A percentile compares a stretch with the other conserved stretches of the same genome.
These are phyloP conservation scores for Fusarium penzigii DNA, from an alignment of 2,329 filamentous ascomycete species.

Conservation along the genomic window DNA sequence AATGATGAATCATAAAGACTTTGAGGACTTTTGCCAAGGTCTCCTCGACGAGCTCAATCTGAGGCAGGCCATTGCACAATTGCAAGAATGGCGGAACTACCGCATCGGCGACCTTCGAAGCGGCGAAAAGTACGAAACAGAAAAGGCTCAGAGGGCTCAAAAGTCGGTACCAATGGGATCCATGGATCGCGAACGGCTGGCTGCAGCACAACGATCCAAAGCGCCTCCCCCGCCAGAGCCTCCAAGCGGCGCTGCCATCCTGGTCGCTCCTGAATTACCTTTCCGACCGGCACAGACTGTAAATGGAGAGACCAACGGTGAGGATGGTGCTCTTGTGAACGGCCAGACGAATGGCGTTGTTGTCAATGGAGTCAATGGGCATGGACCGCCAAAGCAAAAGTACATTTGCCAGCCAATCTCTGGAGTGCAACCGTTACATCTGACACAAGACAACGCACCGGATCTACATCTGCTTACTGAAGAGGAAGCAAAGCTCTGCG, in stretches of 20 bases:
- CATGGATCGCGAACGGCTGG: conserved; percentile 79
- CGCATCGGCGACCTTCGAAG: conserved; percentile 81
- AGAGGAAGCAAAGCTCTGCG: conserved; percentile 85
- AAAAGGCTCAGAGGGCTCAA: conserved; percentile 77
- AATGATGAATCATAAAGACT: conserved; percentile 95
- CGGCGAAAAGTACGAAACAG: conserved; percentile 89
- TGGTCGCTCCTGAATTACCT: conserved; percentile 79
- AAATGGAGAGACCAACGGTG: conserved; percentile 45
- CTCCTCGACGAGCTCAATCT: conserved; percentile 90
- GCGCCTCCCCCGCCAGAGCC: conserved; percentile 68
- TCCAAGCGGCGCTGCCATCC: conserved; percentile 70
- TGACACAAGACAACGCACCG: conserved; percentile 74
- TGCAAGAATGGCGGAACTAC: conserved; percentile 90
- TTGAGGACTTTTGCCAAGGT: conserved; percentile 80
- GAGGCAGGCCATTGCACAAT: conserved; percentile 81
- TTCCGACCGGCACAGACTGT: conserved; percentile 50
- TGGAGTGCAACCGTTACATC: conserved; percentile 62
- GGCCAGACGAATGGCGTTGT: conserved; percentile 48
- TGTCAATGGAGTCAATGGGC: conserved; percentile 42
- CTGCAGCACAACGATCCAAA: conserved; percentile 68
- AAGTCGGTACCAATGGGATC: conserved; percentile 72
- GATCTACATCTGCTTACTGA: conserved; percentile 84
- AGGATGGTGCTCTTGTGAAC: conserved; percentile 55
- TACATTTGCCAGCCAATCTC: conserved; percentile 58
- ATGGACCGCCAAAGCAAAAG: conserved; percentile 46